Evolutionary conservation across 306 rosid species (phyloP), one percentile per base, ranked within the genome.

Genomic region (Cucurbita maxima): DNA sequence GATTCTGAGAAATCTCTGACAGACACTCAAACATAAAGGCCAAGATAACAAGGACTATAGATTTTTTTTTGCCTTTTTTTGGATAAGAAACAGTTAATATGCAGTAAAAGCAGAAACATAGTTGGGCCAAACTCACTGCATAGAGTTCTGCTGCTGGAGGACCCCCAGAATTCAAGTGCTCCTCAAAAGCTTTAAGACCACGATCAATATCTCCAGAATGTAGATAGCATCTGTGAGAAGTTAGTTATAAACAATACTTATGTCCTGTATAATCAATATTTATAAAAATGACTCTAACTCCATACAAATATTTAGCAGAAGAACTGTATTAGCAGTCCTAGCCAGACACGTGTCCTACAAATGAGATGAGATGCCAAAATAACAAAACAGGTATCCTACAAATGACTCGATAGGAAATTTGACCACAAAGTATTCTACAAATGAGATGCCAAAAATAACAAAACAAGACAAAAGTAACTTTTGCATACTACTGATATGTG

Each of bases 191-290:
- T 76, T 82, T 82, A 75, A 71, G 83, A 77, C 79, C 96, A 75
- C 81, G 87, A 51, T 91, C 97, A 84, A 94, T 82, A 72, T 89
- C 89, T 75, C 97, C 96, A 34, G 87, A 82, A 57, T 81, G 71
- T 77, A 91, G 80, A 81, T 91, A 89, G 81, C 97, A 87, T 90
- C 97, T 94, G 84, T 75, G 78, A 40, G 76, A 74, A 77, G 78
- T 81, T 41, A 80, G 73, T 58, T 25, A 25, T 25, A 25, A 25
- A 25, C 25, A 25, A 25, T 25, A 25, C 25, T 25, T 25, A 1
- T 25, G 25, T 25, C 70, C 70, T 10, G 25, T 6, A 59, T 19
- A 43, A 16, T 43, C 54, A 43, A 11, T 43, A n/a, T 64, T 18
- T 19, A 19, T 19, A 6, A 19, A 8, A 3, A 66, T 10, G n/a